Evolutionary conservation across 2,329 filamentous ascomycete genomes (phyloP).

Genomic region (Hirsutella thompsonii): DNA sequence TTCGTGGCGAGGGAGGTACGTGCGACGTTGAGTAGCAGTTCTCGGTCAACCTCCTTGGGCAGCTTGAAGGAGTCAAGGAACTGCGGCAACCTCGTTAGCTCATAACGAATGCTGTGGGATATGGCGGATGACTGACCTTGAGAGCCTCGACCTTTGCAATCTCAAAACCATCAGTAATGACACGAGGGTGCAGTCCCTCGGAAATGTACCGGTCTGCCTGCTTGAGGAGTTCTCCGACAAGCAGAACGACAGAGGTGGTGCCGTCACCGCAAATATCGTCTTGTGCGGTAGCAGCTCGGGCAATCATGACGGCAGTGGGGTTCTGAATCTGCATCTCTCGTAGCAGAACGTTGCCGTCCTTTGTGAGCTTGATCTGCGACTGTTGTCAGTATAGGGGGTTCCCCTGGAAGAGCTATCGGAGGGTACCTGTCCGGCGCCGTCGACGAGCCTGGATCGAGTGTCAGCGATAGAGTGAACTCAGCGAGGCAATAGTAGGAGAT

Average conservation of each 20-base stretch:
- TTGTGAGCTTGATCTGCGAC: constrained; percentile 87
- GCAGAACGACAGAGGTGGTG: constrained; percentile 87
- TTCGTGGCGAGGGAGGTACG: constrained; percentile 93
- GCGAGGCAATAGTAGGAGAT: background rate
- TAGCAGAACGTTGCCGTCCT: constrained; percentile 84
- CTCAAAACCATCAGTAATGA: constrained; percentile 96
- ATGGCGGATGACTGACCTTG: constrained; percentile 42
- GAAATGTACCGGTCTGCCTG: constrained; percentile 93
- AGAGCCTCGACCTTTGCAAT: constrained; percentile 88
- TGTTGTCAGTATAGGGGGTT: constrained; percentile 13
- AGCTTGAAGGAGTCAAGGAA: constrained; percentile 95
- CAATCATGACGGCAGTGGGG: constrained; percentile 82
- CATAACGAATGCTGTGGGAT: background rate
- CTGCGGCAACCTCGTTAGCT: constrained; percentile 25
- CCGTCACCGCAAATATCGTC: constrained; percentile 98
- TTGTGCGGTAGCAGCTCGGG: constrained; percentile 81
- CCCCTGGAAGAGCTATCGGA: constrained; percentile 9
- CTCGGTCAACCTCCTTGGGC: constrained; percentile 74
- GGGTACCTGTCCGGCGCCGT: constrained; percentile 53
- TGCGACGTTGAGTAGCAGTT: constrained; percentile 85
- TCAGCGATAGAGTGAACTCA: constrained; percentile 12
- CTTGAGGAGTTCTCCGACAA: constrained; percentile 94
- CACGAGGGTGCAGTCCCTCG: constrained; percentile 90
- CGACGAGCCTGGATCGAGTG: constrained; percentile 42
- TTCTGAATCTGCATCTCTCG: constrained; percentile 92